Percentiles rank a stretch among this genome's conserved stretches.
These are phyloP conservation scores for Backusella australiensis DNA, from an alignment of 192 early-diverging fungal species.

Conservation along the genomic window DNA sequence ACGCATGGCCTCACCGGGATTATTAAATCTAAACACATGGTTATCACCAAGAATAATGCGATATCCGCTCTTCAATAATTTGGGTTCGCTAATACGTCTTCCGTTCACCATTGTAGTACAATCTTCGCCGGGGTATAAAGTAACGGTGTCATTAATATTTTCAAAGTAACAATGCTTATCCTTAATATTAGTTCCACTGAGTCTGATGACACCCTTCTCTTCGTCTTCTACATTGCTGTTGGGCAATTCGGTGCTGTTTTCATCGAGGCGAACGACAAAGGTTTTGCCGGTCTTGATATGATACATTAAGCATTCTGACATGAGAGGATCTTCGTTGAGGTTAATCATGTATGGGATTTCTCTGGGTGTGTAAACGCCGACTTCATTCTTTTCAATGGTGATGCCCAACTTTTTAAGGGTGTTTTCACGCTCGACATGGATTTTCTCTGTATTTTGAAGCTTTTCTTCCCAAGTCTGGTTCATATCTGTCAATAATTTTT, in stretches of 20 bases:
- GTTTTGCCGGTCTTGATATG: conserved; percentile 75
- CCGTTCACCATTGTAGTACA: conserved; percentile 80
- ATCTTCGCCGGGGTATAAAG: conserved; percentile 55
- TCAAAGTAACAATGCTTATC: conserved; percentile 75
- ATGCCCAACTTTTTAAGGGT: conserved; percentile 81
- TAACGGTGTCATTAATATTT: conserved; percentile 56
- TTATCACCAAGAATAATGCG: conserved; percentile 78
- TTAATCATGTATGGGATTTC: conserved; percentile 86
- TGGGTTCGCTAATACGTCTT: conserved; percentile 54
- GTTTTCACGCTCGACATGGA: conserved; percentile 71
- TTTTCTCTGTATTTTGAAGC: conserved; percentile 63
- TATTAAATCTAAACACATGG: conserved; percentile 83
- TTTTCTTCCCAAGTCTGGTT: conserved; percentile 87
- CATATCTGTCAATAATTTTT: conserved; percentile 84
- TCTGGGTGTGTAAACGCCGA: conserved; percentile 77
- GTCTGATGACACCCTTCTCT: conserved; percentile 41
- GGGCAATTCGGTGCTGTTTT: conserved; percentile 27
- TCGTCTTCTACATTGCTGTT: not conserved
- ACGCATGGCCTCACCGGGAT: conserved; percentile 61
- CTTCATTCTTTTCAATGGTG: conserved; percentile 60
- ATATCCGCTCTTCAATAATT: conserved; percentile 64
- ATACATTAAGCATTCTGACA: conserved; percentile 91
- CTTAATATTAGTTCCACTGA: conserved; percentile 59
- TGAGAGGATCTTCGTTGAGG: conserved; percentile 84
- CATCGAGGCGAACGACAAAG: conserved; percentile 58